Percentiles rank a stretch among this genome's conserved stretches.
phyloP scores from a whole-genome alignment of 768 basidiomycete species.

The Chiua virens region DNA sequence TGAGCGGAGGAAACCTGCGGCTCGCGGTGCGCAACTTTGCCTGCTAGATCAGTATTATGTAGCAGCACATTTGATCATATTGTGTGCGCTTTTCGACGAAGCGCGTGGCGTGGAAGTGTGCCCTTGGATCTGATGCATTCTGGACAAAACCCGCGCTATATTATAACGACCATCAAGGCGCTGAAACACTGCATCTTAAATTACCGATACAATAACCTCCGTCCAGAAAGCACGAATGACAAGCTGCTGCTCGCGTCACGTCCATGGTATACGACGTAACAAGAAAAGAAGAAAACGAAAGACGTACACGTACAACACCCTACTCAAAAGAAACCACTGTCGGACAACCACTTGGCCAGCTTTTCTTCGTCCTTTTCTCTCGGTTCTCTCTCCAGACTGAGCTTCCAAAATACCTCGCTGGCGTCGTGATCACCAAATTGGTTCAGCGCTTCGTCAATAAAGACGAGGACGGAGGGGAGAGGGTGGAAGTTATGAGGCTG shows the following conservation, averaged over 20 bases:
- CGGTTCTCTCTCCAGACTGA: constrained; percentile 53
- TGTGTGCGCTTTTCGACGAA: too few species aligned
- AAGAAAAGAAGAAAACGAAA: not conserved
- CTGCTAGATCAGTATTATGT: too few species aligned
- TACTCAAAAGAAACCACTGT: constrained; percentile 38
- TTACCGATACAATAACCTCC: constrained; percentile 8
- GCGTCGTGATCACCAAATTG: constrained; percentile 34
- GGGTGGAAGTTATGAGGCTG: constrained; percentile 54
- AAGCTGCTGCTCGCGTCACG: not conserved
- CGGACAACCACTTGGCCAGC: constrained; percentile 40
- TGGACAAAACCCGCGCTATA: too few species aligned
- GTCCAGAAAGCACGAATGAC: not conserved
- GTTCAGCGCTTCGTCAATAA: constrained; percentile 41
- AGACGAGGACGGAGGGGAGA: constrained; percentile 43
- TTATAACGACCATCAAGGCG: too few species aligned
- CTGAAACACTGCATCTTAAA: constrained; percentile 1
- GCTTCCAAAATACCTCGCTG: constrained; percentile 41
- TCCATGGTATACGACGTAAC: too few species aligned
- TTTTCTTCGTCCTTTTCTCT: constrained; percentile 54
- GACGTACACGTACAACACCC: not conserved
- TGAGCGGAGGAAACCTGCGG: too few species aligned
- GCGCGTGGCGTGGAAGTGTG: too few species aligned
- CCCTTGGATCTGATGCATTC: too few species aligned
- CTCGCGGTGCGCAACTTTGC: too few species aligned
- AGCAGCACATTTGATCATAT: too few species aligned